Evolutionary conservation across 345 rosid species (phyloP), one percentile per base, ranked within the genome.

Genomic region (Camelina hispida): DNA sequence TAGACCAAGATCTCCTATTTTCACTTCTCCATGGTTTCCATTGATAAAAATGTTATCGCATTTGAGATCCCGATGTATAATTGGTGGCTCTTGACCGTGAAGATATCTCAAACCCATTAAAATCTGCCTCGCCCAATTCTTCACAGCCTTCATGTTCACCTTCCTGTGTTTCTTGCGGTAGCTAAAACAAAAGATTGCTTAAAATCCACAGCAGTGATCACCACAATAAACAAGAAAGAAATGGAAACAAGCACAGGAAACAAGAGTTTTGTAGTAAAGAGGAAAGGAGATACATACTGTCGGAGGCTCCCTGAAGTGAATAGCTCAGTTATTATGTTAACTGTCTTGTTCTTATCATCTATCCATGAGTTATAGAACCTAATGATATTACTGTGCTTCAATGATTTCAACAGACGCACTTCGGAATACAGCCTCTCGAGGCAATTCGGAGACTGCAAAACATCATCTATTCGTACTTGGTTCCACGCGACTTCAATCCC

Each of bases 401-500:
- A 72, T 2, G 91, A 87, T 83, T 88, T 91, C 76, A 94, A 80
- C 59, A 94, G 87, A 73, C 89, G 93, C 78, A 91, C 96, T 86
- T 94, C 98, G 30, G 97, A 88, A 64, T 94, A 88, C 61, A 94
- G 85, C 84, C 95, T 86, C 78, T 89, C 98, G 25, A 94, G 79
- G 77, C 85, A 95, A 60, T 88, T 89, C 0, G 96, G 91, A 50
- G 97, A 88, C 82, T 94, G 97, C 81, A 94, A 71, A 46, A 87
- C 96, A 56, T 89, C 98, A 76, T 94, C 98, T 70, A 94, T 86
- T 72, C 76, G 84, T 57, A 91, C 90, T 84, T 89, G 97, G 85
- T 91, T 85, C 98, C 98, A 94, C 25, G 98, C 98, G n/a, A 94
- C 98, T 81, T 94, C 98, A 83, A 94, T 89, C 70, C 98, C 97